Conservation (phyloP, 768 basidiomycete genomes). For the Rhizopogon vinicolor region DNA sequence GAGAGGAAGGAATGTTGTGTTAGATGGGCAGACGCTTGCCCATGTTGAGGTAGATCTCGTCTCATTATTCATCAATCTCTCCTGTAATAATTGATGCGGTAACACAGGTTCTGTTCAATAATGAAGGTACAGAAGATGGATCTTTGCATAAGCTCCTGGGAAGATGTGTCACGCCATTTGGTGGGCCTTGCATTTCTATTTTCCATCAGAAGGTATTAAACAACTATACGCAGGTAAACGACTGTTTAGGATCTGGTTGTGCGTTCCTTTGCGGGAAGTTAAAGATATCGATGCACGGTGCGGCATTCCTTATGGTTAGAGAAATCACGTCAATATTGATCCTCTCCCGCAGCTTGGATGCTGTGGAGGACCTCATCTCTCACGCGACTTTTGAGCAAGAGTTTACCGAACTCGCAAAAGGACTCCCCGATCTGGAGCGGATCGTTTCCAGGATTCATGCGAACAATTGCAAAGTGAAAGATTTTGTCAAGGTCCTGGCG, state of each 20-base stretch:
- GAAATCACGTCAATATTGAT: conserved; percentile 8
- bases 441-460: conserved; percentile 95
- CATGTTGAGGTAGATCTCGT: conserved; percentile 75
- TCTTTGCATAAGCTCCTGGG: conserved; percentile 78
- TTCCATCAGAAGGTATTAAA: not conserved
- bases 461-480: conserved; percentile 79
- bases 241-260: conserved; percentile 95
- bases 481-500: conserved; percentile 80
- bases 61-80: not conserved
- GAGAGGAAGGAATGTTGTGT: conserved; percentile 73
- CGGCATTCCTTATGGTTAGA: conserved; percentile 14
- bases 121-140: conserved; percentile 90
- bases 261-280: conserved; percentile 81
- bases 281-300: conserved; percentile 87
- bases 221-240: conserved; percentile 64
- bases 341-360: conserved; percentile 66
- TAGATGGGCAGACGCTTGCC: conserved; percentile 93
- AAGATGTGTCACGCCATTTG: conserved; percentile 88
- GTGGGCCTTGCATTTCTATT: conserved; percentile 35
- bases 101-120: conserved; percentile 76
- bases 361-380: conserved; percentile 85
- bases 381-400: conserved; percentile 72
- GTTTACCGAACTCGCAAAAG: conserved; percentile 74
- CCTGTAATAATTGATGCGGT: conserved; percentile 2
- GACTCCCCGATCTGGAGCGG: conserved; percentile 88